Evolutionary conservation across 2,329 filamentous ascomycete genomes (phyloP), one percentile per base, ranked within the genome.

Genomic region (Huntiella omanensis): DNA sequence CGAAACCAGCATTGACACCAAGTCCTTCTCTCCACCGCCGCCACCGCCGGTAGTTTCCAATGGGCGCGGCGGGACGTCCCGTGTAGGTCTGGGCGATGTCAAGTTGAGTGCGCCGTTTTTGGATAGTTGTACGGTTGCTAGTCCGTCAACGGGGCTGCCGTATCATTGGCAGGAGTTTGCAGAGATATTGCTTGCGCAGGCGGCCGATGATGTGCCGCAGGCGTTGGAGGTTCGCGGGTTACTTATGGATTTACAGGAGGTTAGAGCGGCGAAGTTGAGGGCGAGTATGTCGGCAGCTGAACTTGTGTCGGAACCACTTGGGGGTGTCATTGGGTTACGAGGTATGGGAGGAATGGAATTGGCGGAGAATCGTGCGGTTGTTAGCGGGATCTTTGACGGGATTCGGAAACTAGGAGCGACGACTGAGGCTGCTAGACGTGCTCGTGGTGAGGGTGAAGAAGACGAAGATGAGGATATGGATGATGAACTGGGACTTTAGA

Each of bases 131-230:
- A 86, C 80, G 0, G 75, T 79, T 15, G 67, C 74, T 40, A 74
- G 80, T 1, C 75, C 79, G 6, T 64, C 76, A 1, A 75, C 77
- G 36, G 75, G 78, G 11, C 66, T 98, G 32, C 91, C 91, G 0
- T 96, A 93, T 59, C 88, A 96, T 64, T 98, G 88, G 87, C 72
- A 93, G 37, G 91, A 96, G 62, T 65, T 96, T 6, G 80, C 82
- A 13, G 86, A 94, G 62, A 77, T 92, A 58, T 67, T 98, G 40
- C 72, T 98, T 2, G 81, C 87, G 40, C 80, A 84, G 47, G 87
- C 87, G 3, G 71, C 75, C 19, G 87, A 95, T 60, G 87, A 95
- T 59, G 72, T 96, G 43, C 71, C 57, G 55, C 74, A 80, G 0
- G 70, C 83, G 2, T 79, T 86, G 53, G 75, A 78, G 53, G 78